A percentile compares a stretch with the other conserved stretches of the same genome.
phyloP scores from a whole-genome alignment of 1,284 basidiomycete genomes.

The Austropuccinia psidii region DNA sequence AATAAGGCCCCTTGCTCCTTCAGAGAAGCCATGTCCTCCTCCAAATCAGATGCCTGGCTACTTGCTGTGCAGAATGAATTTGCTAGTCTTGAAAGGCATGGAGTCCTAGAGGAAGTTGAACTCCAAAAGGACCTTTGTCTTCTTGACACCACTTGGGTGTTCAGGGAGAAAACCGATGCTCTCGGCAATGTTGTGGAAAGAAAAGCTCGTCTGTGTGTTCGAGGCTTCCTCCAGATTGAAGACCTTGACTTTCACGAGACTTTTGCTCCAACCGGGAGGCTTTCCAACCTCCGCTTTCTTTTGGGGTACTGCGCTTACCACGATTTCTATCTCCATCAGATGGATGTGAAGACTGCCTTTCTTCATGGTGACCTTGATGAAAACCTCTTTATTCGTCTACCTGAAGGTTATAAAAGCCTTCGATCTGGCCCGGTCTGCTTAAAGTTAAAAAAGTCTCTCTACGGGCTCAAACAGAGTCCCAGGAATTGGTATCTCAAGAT shows the following conservation, averaged over 20 bases:
- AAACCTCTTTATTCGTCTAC: not conserved
- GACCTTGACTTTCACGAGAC: slow-evolving; percentile 1
- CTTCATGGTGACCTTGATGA: not conserved
- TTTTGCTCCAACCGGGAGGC: not conserved
- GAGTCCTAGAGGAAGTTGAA: too few species aligned
- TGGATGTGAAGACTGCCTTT: slow-evolving; percentile 1
- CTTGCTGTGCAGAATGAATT: too few species aligned
- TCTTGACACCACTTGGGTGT: not conserved
- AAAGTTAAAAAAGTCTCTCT: not conserved
- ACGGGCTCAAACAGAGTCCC: slow-evolving; percentile 5
- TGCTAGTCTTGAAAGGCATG: too few species aligned
- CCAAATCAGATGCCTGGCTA: too few species aligned
- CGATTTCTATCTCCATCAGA: not conserved
- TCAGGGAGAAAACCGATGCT: not conserved
- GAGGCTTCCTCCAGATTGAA: not conserved
- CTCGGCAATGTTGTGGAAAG: not conserved
- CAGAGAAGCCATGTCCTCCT: too few species aligned
- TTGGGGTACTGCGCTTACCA: not conserved
- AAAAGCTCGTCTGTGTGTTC: slow-evolving; percentile 3
- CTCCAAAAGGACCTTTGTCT: too few species aligned
- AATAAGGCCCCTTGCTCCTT: too few species aligned
- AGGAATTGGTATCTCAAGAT: not conserved
- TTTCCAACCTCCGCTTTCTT: not conserved
- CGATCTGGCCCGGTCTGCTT: not conserved
- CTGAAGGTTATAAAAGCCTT: not conserved